These are phyloP conservation scores for Leccinum ochraceum DNA, from an alignment of 768 basidiomycete species.

Conservation along the genomic window DNA sequence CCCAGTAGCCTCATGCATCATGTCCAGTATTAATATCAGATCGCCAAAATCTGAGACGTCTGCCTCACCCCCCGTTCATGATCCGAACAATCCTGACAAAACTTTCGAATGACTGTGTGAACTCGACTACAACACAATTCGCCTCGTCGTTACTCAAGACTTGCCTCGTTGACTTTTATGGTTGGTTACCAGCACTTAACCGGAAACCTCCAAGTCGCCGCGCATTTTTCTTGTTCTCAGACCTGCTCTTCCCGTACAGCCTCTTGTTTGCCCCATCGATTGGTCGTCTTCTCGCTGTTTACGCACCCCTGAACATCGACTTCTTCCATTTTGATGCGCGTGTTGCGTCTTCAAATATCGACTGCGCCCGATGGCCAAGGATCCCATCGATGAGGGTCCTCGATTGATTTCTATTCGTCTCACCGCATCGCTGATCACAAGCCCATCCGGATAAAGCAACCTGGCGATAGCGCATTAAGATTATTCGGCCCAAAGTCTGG, in stretches of 20 bases:
- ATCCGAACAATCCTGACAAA: constrained; percentile 24
- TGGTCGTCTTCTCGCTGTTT: constrained; percentile 16
- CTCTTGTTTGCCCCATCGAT: constrained; percentile 23
- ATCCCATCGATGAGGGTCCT: constrained; percentile 17
- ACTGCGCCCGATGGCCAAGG: constrained; percentile 32
- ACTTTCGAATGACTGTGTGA: constrained; percentile 29
- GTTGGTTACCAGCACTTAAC: constrained; percentile 9
- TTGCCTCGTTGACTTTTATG: constrained; percentile 6
- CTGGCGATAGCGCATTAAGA: constrained; percentile 2
- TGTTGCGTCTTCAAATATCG: constrained; percentile 33
- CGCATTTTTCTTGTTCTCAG: constrained; percentile 7
- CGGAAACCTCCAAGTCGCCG: constrained; percentile 20
- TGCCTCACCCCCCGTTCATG: constrained; percentile 32
- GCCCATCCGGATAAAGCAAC: constrained; percentile 14
- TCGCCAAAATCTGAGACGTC: constrained; percentile 23
- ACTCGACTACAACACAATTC: constrained; percentile 6
- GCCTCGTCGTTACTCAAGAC: constrained; percentile 13
- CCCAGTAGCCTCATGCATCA: constrained; percentile 30
- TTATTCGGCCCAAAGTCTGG: constrained; percentile 4
- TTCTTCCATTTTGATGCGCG: constrained; percentile 41
- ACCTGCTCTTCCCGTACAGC: constrained; percentile 23
- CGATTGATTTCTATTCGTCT: constrained; percentile 11
- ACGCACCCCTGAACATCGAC: constrained; percentile 28
- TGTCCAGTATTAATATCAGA: constrained; percentile 33
- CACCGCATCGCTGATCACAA: constrained; percentile 4